Evolutionary conservation across 208 protist species (phyloP).

Genomic region (Crithidia acanthocephali): DNA sequence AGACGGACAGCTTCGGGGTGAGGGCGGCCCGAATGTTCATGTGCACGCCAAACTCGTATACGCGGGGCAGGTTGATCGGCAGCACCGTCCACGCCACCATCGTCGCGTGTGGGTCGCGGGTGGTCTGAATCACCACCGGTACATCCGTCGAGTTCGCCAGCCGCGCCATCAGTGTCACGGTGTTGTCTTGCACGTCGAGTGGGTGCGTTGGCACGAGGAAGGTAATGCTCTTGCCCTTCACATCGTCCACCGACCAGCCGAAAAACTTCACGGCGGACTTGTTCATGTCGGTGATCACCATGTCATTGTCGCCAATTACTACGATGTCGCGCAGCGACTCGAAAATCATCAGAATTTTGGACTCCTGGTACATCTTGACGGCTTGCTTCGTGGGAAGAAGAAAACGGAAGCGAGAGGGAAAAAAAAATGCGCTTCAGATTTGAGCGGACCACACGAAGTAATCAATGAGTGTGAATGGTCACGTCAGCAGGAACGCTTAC

Average conservation of each 20-base stretch:
- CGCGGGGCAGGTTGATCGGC: constrained; percentile 71
- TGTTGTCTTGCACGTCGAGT: constrained; percentile 82
- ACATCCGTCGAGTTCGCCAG: constrained; percentile 63
- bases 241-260: constrained; percentile 70
- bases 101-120: constrained; percentile 86
- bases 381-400: background rate
- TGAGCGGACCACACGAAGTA: too few species aligned
- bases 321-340: constrained; percentile 89
- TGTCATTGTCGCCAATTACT: constrained; percentile 90
- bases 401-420: too few species aligned
- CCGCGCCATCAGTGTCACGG: constrained; percentile 74
- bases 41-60: constrained; percentile 90
- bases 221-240: constrained; percentile 88
- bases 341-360: constrained; percentile 88
- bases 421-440: too few species aligned
- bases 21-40: constrained; percentile 89
- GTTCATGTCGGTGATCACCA: constrained; percentile 92
- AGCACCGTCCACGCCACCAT: constrained; percentile 90
- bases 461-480: too few species aligned
- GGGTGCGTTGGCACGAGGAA: constrained; percentile 89
- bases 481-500: too few species aligned
- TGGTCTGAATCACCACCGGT: constrained; percentile 87
- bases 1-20: constrained; percentile 88
- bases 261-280: constrained; percentile 74
- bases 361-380: constrained; percentile 72